Evolutionary conservation across 768 basidiomycete genomes (phyloP).

Genomic region (Boletus reticuloceps): DNA sequence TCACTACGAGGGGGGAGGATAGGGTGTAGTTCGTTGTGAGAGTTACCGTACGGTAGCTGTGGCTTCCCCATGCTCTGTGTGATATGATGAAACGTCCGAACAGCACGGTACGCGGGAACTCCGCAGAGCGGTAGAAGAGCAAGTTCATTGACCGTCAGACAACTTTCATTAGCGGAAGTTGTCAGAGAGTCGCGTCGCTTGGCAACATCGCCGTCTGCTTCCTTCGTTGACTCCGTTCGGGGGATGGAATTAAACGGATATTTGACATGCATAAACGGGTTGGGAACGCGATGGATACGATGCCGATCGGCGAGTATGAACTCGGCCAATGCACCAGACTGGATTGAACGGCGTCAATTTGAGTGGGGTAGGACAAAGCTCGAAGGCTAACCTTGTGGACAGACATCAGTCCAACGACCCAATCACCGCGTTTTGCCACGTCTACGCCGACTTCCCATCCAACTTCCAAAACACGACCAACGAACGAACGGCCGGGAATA

Average conservation of each 20-base stretch:
- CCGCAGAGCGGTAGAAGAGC: constrained; percentile 79
- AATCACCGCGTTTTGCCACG: constrained; percentile 72
- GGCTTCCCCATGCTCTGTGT: constrained; percentile 24
- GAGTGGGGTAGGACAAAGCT: background rate
- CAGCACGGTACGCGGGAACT: constrained; percentile 78
- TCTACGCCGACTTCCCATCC: constrained; percentile 63
- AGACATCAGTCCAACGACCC: constrained; percentile 82
- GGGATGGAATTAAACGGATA: constrained; percentile 19
- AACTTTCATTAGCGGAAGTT: constrained; percentile 6
- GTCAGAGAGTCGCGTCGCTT: constrained; percentile 9
- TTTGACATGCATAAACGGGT: constrained; percentile 45
- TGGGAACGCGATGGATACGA: constrained; percentile 69
- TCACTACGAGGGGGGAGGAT: constrained; percentile 25
- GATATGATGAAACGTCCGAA: constrained; percentile 57
- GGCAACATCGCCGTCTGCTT: constrained; percentile 5
- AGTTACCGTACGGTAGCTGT: constrained; percentile 23
- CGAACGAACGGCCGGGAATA: constrained; percentile 85
- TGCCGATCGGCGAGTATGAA: constrained; percentile 83
- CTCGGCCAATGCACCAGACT: constrained; percentile 89
- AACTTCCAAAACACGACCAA: constrained; percentile 77
- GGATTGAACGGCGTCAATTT: constrained; percentile 10
- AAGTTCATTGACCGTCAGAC: constrained; percentile 64
- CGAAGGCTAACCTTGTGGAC: constrained; percentile 64
- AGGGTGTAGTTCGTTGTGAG: constrained; percentile 28
- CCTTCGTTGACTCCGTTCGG: constrained; percentile 8